These are phyloP conservation scores for Plantago lanceolata DNA, from an alignment of 305 asterid species.

Conservation along the genomic window DNA sequence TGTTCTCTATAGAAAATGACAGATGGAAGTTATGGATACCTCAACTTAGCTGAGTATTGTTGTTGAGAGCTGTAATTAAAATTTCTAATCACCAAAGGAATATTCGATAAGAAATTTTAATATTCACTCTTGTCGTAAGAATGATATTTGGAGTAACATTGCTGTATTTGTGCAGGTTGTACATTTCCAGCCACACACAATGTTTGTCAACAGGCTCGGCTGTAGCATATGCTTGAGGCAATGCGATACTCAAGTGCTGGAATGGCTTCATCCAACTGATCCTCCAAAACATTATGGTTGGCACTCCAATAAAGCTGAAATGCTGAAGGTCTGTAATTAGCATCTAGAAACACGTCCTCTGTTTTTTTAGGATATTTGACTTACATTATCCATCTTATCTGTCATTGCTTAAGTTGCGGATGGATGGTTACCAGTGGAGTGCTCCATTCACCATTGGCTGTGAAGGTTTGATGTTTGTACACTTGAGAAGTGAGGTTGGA, in stretches of 20 bases:
- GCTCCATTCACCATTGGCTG: conserved; percentile 65
- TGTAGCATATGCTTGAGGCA: conserved; percentile 70
- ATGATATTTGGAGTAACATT: conserved; percentile 16
- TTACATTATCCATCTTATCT: conserved; percentile 27
- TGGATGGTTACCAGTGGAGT: conserved; percentile 90
- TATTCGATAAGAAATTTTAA: conserved; percentile 8
- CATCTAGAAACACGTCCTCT: conserved; percentile 19
- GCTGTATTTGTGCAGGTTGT: conserved; percentile 60
- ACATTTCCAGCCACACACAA: conserved; percentile 89
- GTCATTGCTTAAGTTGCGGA: conserved; percentile 53
- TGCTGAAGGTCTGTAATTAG: conserved; percentile 60
- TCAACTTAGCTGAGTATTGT: neutral
- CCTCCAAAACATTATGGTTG: conserved; percentile 80
- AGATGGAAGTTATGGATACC: neutral
- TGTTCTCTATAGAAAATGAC: neutral
- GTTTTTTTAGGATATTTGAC: conserved; percentile 23
- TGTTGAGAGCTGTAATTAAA: neutral
- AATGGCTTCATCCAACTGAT: conserved; percentile 85
- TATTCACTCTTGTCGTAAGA: conserved; percentile 20
- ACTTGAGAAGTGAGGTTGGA: conserved; percentile 62
- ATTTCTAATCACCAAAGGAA: conserved; percentile 5
- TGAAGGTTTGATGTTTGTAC: conserved; percentile 78
- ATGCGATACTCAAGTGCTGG: conserved; percentile 60
- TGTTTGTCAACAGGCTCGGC: conserved; percentile 81
- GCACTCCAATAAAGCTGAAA: conserved; percentile 71